Conservation (phyloP, 2,329 filamentous ascomycete species). For the Cordyceps cateniannulata region DNA sequence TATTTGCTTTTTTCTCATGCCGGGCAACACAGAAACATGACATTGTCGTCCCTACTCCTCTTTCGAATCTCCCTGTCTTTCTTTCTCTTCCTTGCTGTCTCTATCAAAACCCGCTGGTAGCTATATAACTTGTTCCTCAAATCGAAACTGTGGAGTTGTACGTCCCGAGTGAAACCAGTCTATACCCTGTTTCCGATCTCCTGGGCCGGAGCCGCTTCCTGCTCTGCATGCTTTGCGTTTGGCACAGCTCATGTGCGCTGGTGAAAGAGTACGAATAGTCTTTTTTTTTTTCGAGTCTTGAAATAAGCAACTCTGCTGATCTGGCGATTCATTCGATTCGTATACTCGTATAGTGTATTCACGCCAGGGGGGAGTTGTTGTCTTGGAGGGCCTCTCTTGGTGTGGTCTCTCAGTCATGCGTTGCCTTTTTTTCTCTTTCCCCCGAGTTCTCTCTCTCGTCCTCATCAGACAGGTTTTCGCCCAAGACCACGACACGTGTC, state of each 20-base stretch:
- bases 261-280: background rate
- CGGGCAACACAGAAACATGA: background rate
- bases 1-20: background rate
- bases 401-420: background rate
- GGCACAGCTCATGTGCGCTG: background rate
- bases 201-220: background rate
- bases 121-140: background rate
- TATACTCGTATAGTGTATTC: too few relatives aligned
- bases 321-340: background rate
- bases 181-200: constrained; percentile 4
- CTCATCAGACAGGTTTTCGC: too few relatives aligned
- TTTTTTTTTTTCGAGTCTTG: too few relatives aligned
- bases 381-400: background rate
- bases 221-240: constrained; percentile 6
- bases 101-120: background rate
- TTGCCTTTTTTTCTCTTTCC: background rate
- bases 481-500: background rate
- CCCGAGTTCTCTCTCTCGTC: too few relatives aligned
- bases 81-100: background rate
- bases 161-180: background rate
- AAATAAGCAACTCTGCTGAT: background rate
- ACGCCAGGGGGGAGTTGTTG: background rate
- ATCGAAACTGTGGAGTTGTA: background rate
- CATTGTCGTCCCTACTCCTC: background rate
- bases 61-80: background rate